Percentiles rank a stretch among this genome's conserved stretches.
phyloP scores from a whole-genome alignment of 306 rosid genomes.

The peach (Prunus persica) region Prunus_persica_NCBIv2 NC_034009.1:45296501-45297000 shows the following conservation, averaged over 20 bases:
- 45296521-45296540: not conserved
- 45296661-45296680: not conserved
- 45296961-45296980: not conserved
- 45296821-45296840: not conserved
- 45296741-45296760: not conserved
- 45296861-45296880: not conserved
- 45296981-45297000: not conserved
- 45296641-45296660: not conserved
- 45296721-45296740: not conserved
- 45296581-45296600: constrained; percentile 26
- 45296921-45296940: not conserved
- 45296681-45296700: not conserved
- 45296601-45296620: not conserved
- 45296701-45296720: not conserved
- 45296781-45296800: not conserved
- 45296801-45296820: constrained; percentile 31
- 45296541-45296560: not conserved
- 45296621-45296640: not conserved
- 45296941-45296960: not conserved
- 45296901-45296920: no score
- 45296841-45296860: not conserved
- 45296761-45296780: not conserved
- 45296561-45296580: constrained; percentile 19
- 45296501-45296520: not conserved
- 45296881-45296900: no score